phyloP scores from a whole-genome alignment of 2,329 filamentous ascomycete species.

The Graphiopsis chlorocephala region DNA sequence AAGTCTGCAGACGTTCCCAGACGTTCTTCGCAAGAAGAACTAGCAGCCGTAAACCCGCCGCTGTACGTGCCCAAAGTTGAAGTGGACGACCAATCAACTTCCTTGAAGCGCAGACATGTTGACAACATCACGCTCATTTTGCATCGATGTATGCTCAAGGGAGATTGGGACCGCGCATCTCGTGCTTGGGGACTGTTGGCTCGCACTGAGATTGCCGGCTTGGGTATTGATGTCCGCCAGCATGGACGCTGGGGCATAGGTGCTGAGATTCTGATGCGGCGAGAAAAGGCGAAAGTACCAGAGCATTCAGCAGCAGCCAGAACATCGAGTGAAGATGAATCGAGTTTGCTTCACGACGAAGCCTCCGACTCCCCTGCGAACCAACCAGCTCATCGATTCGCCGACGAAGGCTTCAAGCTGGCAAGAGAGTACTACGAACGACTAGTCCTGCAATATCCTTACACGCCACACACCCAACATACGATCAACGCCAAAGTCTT shows the following conservation, averaged over 20 bases:
- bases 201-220: slow-evolving; percentile 57
- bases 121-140: slow-evolving; percentile 66
- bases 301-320: neutral
- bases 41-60: slow-evolving; percentile 42
- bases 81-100: slow-evolving; percentile 23
- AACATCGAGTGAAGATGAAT: neutral
- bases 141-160: slow-evolving; percentile 67
- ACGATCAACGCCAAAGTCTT: slow-evolving; percentile 69
- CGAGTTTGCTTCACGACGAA: neutral
- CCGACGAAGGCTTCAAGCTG: slow-evolving; percentile 50
- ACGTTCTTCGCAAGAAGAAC: slow-evolving; percentile 37
- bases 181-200: slow-evolving; percentile 74
- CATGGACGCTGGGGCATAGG: slow-evolving; percentile 78
- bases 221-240: slow-evolving; percentile 64
- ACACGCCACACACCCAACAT: slow-evolving; percentile 59
- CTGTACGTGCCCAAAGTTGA: slow-evolving; percentile 34
- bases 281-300: slow-evolving; percentile 19
- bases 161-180: slow-evolving; percentile 69
- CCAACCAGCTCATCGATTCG: slow-evolving; percentile 14
- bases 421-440: slow-evolving; percentile 71
- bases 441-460: slow-evolving; percentile 73
- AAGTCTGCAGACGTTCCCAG: slow-evolving; percentile 20
- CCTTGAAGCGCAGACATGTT: slow-evolving; percentile 56
- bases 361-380: slow-evolving; percentile 14
- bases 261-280: slow-evolving; percentile 75